Base-by-base conservation (phyloP, 2,329 filamentous ascomycete genomes). In the Blastomyces gilchristii region DNA sequence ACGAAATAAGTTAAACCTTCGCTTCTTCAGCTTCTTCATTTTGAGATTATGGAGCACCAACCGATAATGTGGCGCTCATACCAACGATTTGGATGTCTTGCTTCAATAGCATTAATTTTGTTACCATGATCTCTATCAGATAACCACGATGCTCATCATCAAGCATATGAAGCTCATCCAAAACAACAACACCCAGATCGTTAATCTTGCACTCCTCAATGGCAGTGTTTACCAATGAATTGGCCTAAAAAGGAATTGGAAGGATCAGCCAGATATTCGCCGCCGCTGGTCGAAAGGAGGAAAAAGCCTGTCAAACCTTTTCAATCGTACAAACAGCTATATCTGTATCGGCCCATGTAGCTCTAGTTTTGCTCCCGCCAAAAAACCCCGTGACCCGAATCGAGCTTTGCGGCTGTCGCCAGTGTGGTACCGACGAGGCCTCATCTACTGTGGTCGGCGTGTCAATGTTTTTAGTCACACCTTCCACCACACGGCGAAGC, bases 111-210 rank as follows among this genome's bases (percentile, higher is more conserved):
- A 90, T 75, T 39, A 91, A 70, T 70, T 91, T 91, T 3, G 87
- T 88, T 5, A 86, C 85, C 75, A 90, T 84, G 6, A 91, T 77
- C 71, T 92, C 89, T 62, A 91, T 77, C 1, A 91, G 79, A 71
- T 91, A 91, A 3, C 89, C 89, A 14, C 89, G 84, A 67, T 87
- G 83, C 65, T 87, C 86, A 71, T 91, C 89, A 68, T 90, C 86
- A 54, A 91, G 80, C 87, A 92, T 91, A 71, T 92, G 89, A n/a
- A 91, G 76, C 71, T 92, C 89, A 69, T 92, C 89, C 43, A 91
- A 78, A 16, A 91, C 87, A 22, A 91, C 83, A 12, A 86, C 59
- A 37, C 82, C 83, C 53, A 92, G 76, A 25, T 85, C 80, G n/a
- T 80, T 77, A 64, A 90, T 82, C 3, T 80, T 84, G 69, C 83